Evolutionary conservation across 108 stramenopile genomes (phyloP), one percentile per base, ranked within the genome.

Genomic region (Parmales sp.): DNA sequence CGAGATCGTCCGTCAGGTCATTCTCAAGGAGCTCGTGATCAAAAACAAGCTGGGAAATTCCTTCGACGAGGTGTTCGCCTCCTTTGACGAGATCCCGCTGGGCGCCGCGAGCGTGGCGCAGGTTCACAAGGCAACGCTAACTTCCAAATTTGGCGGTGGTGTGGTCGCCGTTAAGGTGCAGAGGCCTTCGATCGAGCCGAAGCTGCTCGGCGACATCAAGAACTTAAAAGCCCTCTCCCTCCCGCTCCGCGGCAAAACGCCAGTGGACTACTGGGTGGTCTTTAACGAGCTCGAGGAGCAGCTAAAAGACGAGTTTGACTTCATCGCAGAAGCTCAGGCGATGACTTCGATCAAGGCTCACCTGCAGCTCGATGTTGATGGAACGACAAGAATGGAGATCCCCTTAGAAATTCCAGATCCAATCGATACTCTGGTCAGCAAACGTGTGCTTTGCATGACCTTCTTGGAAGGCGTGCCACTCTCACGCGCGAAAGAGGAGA

Each of bases 161-260:
- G 88, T 87, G 60, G 95, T 98, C 37, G 97, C 95, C 2, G 90
- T 96, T 66, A 98, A 98, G 77, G 84, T 96, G 43, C 95, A 96
- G 67, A 78, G 93, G 66, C 94, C 95, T 0, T 79, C 79, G 1
- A 91, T 92, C 45, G 94, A 95, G 75, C 82, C 83, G 0, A 95
- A 92, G 72, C 74, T 98, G 29, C 79, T 89, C 77, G 91, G 88
- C 1, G 97, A 98, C 64, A 83, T 96, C 74, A 82, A 88, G 50
- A 93, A 96, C 66, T 70, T 95, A 4, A 95, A 91, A 63, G 78
- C 83, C 7, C 66, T 96, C 22, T 76, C 91, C 50, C 90, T 90
- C 71, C 76, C 87, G 1, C 87, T 94, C 75, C 77, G 82, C 6
- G 82, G 83, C 50, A 78, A 76, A 0, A 63, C 93, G 37, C 93